Conservation (phyloP, 257 asterid genomes). For the Scutellaria galericulata region DNA sequence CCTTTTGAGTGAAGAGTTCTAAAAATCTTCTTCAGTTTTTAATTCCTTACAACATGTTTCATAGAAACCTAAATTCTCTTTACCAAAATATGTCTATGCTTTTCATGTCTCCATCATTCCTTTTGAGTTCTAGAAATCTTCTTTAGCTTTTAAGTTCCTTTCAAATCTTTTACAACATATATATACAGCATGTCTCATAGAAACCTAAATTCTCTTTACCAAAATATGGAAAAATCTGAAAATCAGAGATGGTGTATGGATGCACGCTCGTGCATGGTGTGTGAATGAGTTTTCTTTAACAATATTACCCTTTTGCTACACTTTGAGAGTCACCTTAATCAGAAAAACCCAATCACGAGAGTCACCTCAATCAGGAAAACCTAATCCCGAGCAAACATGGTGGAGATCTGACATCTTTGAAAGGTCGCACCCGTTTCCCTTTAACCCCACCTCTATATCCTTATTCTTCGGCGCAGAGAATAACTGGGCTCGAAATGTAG, state of each 20-base stretch:
- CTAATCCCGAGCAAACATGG: neutral
- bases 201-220: constrained; percentile 29
- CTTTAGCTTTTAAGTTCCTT: constrained; percentile 3
- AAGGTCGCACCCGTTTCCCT: constrained; percentile 11
- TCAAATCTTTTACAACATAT: constrained; percentile 25
- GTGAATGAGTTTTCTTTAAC: constrained; percentile 42
- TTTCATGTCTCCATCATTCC: neutral
- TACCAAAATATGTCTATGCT: too few species aligned
- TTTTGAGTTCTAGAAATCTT: neutral
- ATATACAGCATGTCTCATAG: constrained; percentile 34
- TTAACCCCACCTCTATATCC: constrained; percentile 25
- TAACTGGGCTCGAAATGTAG: neutral
- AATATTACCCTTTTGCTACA: constrained; percentile 44
- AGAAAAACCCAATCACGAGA: neutral
- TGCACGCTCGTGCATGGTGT: too few species aligned
- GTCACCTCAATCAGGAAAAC: constrained; percentile 30
- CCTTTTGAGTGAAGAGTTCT: neutral
- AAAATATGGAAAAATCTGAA: constrained; percentile 30
- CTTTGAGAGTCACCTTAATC: constrained; percentile 23
- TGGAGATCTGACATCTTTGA: constrained; percentile 29
- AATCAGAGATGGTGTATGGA: constrained; percentile 22
- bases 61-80: too few species aligned
- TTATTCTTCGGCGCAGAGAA: constrained; percentile 22
- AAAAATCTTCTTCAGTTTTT: too few species aligned
- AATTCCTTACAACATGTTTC: too few species aligned